These are phyloP conservation scores for Rhinocladiella similis DNA, from an alignment of 2,329 filamentous ascomycete genomes.

Conservation along the genomic window DNA sequence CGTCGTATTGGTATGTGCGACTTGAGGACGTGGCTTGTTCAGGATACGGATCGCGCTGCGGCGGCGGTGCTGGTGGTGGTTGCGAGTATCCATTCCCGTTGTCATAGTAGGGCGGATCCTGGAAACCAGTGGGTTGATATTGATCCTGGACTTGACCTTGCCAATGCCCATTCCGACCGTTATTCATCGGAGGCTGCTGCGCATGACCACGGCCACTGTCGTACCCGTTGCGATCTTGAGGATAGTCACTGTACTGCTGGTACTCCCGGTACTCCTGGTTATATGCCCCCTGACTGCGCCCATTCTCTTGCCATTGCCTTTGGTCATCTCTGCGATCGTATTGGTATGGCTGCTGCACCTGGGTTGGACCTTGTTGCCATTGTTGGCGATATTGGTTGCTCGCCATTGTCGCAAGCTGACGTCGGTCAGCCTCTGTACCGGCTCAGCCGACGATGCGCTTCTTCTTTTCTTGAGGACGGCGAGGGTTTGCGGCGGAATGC, in stretches of 20 bases:
- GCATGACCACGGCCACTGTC: background rate
- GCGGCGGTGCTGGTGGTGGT: background rate
- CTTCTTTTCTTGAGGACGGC: no score
- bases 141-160: conserved; percentile 17
- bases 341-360: conserved; percentile 14
- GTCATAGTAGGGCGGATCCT: conserved; percentile 7
- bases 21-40: conserved; percentile 12
- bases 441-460: no score
- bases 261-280: conserved; percentile 20
- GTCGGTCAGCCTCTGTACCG: background rate
- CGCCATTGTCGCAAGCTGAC: conserved; percentile 14
- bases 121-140: conserved; percentile 15
- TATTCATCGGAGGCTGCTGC: background rate
- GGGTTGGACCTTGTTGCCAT: conserved; percentile 20
- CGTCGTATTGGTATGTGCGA: conserved; percentile 27
- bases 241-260: conserved; percentile 18
- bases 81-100: conserved; percentile 4
- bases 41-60: conserved; percentile 1
- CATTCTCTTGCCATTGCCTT: conserved; percentile 21
- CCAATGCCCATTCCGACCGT: conserved; percentile 18
- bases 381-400: conserved; percentile 22
- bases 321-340: conserved; percentile 21
- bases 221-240: conserved; percentile 16
- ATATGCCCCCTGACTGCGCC: conserved; percentile 9
- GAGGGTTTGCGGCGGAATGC: no score